Evolutionary conservation across 2,329 filamentous ascomycete genomes (phyloP), one percentile per base, ranked within the genome.

Genomic region (Aaosphaeria pasadenensis): DNA sequence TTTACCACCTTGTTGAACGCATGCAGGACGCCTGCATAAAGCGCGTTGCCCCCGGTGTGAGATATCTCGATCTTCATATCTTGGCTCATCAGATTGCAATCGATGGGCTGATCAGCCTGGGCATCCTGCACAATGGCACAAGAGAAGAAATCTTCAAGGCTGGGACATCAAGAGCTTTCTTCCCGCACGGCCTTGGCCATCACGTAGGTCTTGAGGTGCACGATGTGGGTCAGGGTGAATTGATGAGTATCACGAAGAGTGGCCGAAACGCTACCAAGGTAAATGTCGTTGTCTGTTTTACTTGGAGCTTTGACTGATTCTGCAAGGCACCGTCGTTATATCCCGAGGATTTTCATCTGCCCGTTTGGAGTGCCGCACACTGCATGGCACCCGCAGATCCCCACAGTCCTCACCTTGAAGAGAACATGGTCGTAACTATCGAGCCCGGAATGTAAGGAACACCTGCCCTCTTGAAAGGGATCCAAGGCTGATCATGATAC

Each of bases 141-240:
- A 76, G 71, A 33, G 80, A 86, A 13, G 90, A 90, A 58, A 88
- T 96, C 28, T 81, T 95, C 51, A 80, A 84, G 56, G 83, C 82
- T 39, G 80, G 91, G 47, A 89, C 90, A n/a, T 92, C 88, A 61
- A 84, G 87, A 28, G 91, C 91, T 1, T 96, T 96, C 75, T 89
- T 96, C 64, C 91, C 91, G 1, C 91, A 96, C 67, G 91, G 91
- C 0, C 75, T 96, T 1, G 91, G 91, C 0, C 91, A 96, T 71
- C 92, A 95, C 67, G 76, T 96, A 7, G 91, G 91, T 53, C 86
- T 96, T 80, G 91, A 96, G 67, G 95, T 91, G 2, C 91, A 96
- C 68, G 91, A 96, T 56, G 65, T 71, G 5, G 64, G 65, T 6
- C 66, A 70, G 38, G 56, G 55, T 9, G 61, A 66, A 36, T 46